A percentile compares a stretch with the other conserved stretches of the same genome.
Conservation (phyloP, 352 stramenopile genomes). For the Halophytophthora batemanensis region DNA sequence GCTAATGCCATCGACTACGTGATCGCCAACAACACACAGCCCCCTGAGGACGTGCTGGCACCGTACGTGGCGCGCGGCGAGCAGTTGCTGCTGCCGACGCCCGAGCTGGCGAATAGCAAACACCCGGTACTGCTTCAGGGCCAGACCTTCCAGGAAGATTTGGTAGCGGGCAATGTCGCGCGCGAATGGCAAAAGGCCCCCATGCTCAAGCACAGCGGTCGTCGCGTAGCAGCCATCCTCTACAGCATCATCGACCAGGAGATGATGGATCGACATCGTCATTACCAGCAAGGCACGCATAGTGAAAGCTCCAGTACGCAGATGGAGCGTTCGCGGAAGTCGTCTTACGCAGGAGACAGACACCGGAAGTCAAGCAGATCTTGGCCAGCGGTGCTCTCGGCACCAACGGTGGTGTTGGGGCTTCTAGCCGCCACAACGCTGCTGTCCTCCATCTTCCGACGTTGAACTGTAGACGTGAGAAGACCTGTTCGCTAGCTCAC, state of each 20-base stretch:
- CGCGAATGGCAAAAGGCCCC: slow-evolving; percentile 78
- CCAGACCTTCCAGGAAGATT: slow-evolving; percentile 74
- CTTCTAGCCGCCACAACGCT: slow-evolving; percentile 25
- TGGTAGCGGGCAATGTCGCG: slow-evolving; percentile 27
- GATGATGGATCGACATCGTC: slow-evolving; percentile 40
- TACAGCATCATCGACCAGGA: slow-evolving; percentile 87
- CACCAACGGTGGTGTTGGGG: slow-evolving; percentile 17
- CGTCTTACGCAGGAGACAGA: slow-evolving; percentile 1
- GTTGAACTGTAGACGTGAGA: not conserved
- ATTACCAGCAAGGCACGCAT: slow-evolving; percentile 11
- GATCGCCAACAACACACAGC: slow-evolving; percentile 77
- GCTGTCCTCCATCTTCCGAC: slow-evolving; percentile 24
- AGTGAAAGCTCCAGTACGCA: slow-evolving; percentile 4
- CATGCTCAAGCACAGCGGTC: slow-evolving; percentile 85
- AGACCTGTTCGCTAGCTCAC: not conserved
- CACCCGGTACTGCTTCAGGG: slow-evolving; percentile 75
- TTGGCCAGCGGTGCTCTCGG: slow-evolving; percentile 8
- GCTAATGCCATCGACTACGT: slow-evolving; percentile 80
- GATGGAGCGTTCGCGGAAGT: not conserved
- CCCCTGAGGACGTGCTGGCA: slow-evolving; percentile 45
- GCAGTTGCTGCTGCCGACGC: slow-evolving; percentile 62
- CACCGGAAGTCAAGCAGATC: slow-evolving; percentile 1
- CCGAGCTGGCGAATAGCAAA: slow-evolving; percentile 45
- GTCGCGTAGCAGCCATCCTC: slow-evolving; percentile 74
- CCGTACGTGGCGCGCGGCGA: slow-evolving; percentile 75